Conservation (phyloP, 495 filamentous ascomycete genomes). For the Aspergillus diversus region DNA sequence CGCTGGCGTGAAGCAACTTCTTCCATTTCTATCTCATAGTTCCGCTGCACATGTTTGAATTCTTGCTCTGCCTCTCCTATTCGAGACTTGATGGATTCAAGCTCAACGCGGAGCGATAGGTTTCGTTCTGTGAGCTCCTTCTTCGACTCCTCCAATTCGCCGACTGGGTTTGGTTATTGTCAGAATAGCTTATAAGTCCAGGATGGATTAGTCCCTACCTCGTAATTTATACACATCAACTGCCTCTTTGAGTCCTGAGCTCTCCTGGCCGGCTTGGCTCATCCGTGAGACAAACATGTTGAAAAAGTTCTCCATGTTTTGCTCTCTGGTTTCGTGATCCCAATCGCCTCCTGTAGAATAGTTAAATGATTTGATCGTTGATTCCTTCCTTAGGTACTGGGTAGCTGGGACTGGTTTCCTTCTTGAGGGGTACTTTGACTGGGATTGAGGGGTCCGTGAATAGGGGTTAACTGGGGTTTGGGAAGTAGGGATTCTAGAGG, state of each 20-base stretch:
- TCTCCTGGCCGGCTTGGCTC: constrained; percentile 61
- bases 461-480: constrained; percentile 30
- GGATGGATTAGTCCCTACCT: constrained; percentile 57
- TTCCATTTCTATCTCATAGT: constrained; percentile 61
- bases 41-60: constrained; percentile 54
- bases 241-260: constrained; percentile 66
- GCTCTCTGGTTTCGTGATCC: constrained; percentile 70
- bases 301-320: constrained; percentile 66
- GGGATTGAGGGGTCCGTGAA: constrained; percentile 25
- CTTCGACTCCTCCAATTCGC: constrained; percentile 65
- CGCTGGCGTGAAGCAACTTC: constrained; percentile 55
- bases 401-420: constrained; percentile 27
- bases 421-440: constrained; percentile 29
- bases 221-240: constrained; percentile 70
- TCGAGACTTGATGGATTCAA: constrained; percentile 59
- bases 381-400: constrained; percentile 70
- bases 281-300: constrained; percentile 63
- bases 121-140: constrained; percentile 61
- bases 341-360: constrained; percentile 59
- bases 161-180: constrained; percentile 51
- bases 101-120: constrained; percentile 56
- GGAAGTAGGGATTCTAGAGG: constrained; percentile 24
- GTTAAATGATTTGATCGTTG: constrained; percentile 60
- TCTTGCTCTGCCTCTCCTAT: constrained; percentile 44
- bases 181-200: constrained; percentile 4